These are phyloP conservation scores for Biscutella laevigata DNA, from an alignment of 441 rosid species.

Conservation along the genomic window DNA sequence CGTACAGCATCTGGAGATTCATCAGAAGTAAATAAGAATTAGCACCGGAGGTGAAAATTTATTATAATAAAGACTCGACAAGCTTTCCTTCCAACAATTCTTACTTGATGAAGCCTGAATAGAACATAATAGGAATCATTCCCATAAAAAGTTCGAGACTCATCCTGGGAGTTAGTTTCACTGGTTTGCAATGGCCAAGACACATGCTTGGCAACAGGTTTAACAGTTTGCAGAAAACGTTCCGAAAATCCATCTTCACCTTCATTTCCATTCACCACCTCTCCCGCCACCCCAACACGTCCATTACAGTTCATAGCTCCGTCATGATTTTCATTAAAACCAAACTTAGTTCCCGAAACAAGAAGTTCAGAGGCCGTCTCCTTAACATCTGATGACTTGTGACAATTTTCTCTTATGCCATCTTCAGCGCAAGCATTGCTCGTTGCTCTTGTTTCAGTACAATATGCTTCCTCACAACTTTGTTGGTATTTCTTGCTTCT, in stretches of 20 bases:
- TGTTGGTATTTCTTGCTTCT: constrained; percentile 39
- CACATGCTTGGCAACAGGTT: constrained; percentile 82
- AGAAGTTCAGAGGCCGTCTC: constrained; percentile 66
- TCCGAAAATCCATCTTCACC: constrained; percentile 60
- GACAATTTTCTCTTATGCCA: constrained; percentile 33
- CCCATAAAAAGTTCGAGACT: constrained; percentile 68
- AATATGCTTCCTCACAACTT: constrained; percentile 42
- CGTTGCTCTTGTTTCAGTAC: constrained; percentile 52
- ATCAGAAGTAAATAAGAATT: background rate
- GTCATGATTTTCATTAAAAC: constrained; percentile 53
- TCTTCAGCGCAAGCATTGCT: constrained; percentile 53
- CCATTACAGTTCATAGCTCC: constrained; percentile 40
- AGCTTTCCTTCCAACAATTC: constrained; percentile 3
- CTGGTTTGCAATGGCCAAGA: constrained; percentile 37
- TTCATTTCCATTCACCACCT: constrained; percentile 65
- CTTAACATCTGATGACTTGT: constrained; percentile 63
- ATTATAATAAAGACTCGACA: background rate
- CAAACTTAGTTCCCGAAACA: constrained; percentile 63
- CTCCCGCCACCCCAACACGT: constrained; percentile 62
- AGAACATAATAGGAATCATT: constrained; percentile 92
- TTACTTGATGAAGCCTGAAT: constrained; percentile 94
- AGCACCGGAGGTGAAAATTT: background rate
- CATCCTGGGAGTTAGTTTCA: constrained; percentile 42
- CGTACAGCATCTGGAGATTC: constrained; percentile 58
- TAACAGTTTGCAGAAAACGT: constrained; percentile 57